These are phyloP conservation scores for Pulicaria dysenterica DNA, from an alignment of 129 eudicot species.

Conservation along the genomic window DNA sequence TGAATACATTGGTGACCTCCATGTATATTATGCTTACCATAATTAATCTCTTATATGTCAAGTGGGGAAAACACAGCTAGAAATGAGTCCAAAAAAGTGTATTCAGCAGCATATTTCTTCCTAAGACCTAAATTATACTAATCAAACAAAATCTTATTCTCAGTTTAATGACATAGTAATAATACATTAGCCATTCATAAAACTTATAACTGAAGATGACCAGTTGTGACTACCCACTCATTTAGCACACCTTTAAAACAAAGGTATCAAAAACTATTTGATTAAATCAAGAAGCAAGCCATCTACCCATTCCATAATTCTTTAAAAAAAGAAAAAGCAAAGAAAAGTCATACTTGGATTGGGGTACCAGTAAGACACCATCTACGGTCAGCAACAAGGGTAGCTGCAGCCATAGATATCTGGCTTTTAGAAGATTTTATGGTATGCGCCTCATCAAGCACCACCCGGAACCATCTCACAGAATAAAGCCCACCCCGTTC, in stretches of 20 bases:
- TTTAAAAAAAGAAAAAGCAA: background rate
- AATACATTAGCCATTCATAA: background rate
- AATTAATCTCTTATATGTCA: no score
- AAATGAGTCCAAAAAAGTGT: no score
- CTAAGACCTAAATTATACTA: no score
- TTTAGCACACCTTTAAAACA: background rate
- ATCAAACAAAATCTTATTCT: no score
- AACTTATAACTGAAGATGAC: background rate
- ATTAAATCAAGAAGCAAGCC: background rate
- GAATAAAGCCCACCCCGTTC: slow-evolving; percentile 81
- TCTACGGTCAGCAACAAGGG: slow-evolving; percentile 81
- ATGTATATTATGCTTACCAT: background rate
- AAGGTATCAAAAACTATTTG: background rate
- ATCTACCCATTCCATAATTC: background rate
- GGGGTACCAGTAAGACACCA: slow-evolving; percentile 99
- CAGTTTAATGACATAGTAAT: background rate
- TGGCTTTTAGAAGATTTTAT: slow-evolving; percentile 93
- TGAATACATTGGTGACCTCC: background rate
- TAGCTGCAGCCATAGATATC: slow-evolving; percentile 86
- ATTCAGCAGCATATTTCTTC: no score
- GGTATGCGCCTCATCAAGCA: slow-evolving; percentile 97
- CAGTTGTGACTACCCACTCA: background rate
- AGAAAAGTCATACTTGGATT: slow-evolving; percentile 67
- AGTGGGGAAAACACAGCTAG: no score
- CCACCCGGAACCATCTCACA: slow-evolving; percentile 88